Percentiles rank a stretch among this genome's conserved stretches.
phyloP scores from a whole-genome alignment of 352 stramenopile genomes.

The Ophiocytium majus region DNA sequence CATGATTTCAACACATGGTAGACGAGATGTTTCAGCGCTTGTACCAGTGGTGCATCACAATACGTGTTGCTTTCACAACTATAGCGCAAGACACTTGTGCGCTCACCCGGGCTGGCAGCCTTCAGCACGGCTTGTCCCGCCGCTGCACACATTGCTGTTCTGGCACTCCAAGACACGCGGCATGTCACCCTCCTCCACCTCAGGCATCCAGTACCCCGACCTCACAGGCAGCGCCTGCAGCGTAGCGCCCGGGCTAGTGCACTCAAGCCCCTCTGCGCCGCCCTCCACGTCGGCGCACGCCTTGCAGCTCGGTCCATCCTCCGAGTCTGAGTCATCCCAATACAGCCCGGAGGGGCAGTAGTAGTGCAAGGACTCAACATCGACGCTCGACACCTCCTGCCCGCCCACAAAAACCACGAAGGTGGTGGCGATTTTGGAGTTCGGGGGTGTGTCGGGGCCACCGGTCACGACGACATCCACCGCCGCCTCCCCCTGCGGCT shows the following conservation, averaged over 20 bases:
- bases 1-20: too few species aligned
- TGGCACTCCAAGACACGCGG: neutral
- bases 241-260: too few species aligned
- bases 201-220: neutral
- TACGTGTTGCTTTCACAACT: too few species aligned
- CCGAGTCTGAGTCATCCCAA: too few species aligned
- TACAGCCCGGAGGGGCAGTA: neutral
- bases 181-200: neutral
- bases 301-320: neutral
- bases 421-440: neutral
- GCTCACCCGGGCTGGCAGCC: neutral
- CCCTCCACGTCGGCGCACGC: neutral
- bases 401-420: neutral
- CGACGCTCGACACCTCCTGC: neutral
- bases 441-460: neutral
- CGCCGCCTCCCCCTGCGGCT: neutral
- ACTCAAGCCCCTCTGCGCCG: neutral
- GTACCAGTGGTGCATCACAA: too few species aligned
- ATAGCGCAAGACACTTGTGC: too few species aligned
- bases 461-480: neutral
- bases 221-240: neutral
- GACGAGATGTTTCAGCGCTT: too few species aligned
- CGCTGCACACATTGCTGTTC: neutral
- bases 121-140: neutral
- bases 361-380: neutral